These are phyloP conservation scores for Pelargonium cotyledonis DNA, from an alignment of 441 rosid genomes.

Conservation along the genomic window DNA sequence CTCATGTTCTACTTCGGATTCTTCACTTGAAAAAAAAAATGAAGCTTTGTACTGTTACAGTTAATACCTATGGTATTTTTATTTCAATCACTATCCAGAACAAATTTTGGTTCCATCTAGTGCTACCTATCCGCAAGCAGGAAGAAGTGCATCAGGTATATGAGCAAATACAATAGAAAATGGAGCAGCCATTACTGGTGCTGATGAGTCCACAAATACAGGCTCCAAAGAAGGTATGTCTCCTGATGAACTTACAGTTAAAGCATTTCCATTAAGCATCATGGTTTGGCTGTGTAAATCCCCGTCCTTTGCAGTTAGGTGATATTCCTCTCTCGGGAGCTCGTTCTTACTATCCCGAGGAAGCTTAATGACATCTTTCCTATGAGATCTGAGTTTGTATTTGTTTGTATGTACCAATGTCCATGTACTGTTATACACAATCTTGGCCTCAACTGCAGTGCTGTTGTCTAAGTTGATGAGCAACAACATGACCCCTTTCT, in stretches of 20 bases:
- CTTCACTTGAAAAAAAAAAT: neutral
- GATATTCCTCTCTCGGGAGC: constrained; percentile 70
- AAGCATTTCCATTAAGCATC: constrained; percentile 64
- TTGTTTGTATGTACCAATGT: constrained; percentile 25
- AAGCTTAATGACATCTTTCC: constrained; percentile 11
- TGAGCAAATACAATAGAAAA: constrained; percentile 70
- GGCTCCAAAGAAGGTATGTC: constrained; percentile 65
- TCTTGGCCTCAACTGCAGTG: constrained; percentile 39
- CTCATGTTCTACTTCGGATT: too few relatives aligned
- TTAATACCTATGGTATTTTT: too few relatives aligned
- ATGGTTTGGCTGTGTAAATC: constrained; percentile 70
- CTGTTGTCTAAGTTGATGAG: constrained; percentile 67
- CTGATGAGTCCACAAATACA: constrained; percentile 34
- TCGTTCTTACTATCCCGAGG: too few relatives aligned
- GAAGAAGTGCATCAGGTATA: constrained; percentile 43
- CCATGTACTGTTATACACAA: constrained; percentile 36
- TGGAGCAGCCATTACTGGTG: constrained; percentile 53
- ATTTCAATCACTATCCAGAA: constrained; percentile 29
- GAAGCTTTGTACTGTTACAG: too few relatives aligned
- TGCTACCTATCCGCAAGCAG: constrained; percentile 36
- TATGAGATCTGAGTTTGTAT: constrained; percentile 20
- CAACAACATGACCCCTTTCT: constrained; percentile 66
- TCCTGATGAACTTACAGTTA: constrained; percentile 55
- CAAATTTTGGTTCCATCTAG: constrained; percentile 26
- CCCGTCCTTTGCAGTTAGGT: constrained; percentile 68